A percentile compares a stretch with the other conserved stretches of the same genome.
Conservation (phyloP, 129 eudicot genomes). For the Heracleum sosnowskyi region DNA sequence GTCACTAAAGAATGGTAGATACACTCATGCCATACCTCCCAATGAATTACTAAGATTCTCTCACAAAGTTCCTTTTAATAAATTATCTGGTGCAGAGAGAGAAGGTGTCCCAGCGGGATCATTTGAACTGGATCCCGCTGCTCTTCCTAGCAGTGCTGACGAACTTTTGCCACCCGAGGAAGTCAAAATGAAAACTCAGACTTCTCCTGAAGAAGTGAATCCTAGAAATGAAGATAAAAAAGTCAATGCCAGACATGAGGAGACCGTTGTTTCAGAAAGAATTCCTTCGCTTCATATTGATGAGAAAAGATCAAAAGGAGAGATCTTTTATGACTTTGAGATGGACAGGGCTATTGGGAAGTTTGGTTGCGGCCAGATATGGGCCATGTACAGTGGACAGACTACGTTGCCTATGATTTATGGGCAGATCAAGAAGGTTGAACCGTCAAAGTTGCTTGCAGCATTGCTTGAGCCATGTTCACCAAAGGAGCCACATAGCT, state of each 20-base stretch:
- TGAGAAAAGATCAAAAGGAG: background rate
- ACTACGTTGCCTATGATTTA: constrained; percentile 28
- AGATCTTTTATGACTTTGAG: constrained; percentile 30
- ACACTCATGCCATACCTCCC: constrained; percentile 24
- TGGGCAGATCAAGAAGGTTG: constrained; percentile 37
- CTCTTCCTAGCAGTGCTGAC: constrained; percentile 40
- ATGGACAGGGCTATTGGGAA: constrained; percentile 23
- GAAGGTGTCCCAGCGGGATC: constrained; percentile 67
- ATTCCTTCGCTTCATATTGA: constrained; percentile 16
- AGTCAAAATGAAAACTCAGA: constrained; percentile 7
- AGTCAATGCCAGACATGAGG: background rate
- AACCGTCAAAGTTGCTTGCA: constrained; percentile 15
- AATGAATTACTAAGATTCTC: constrained; percentile 56
- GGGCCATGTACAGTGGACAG: constrained; percentile 38
- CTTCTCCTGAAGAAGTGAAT: background rate
- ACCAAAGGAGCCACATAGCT: constrained; percentile 11
- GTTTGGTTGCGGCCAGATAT: constrained; percentile 43
- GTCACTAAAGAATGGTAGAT: constrained; percentile 10
- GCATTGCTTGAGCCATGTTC: constrained; percentile 22
- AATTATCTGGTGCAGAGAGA: constrained; percentile 64
- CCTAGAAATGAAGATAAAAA: constrained; percentile 5
- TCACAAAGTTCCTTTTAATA: constrained; percentile 51
- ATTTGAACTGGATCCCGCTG: constrained; percentile 89
- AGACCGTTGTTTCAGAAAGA: background rate
- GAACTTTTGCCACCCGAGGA: constrained; percentile 27